A percentile compares a stretch with the other conserved stretches of the same genome.
These are phyloP conservation scores for Malassezia obtusa DNA, from an alignment of 1,284 basidiomycete genomes.

Conservation along the genomic window DNA sequence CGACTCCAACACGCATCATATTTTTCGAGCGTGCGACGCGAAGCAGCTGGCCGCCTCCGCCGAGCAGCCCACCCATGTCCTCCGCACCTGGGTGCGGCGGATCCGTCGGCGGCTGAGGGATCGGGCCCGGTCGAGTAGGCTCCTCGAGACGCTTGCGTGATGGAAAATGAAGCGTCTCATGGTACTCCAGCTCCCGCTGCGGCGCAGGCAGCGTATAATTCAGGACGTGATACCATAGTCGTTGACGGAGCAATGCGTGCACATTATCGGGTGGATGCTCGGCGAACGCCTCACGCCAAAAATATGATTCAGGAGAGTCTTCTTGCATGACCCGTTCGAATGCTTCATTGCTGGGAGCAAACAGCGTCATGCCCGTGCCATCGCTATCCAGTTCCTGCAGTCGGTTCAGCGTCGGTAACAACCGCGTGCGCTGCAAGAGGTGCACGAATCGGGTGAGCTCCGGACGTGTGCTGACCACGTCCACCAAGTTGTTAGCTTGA, in stretches of 20 bases:
- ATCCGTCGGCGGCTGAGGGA: constrained; percentile 25
- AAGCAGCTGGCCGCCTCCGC: constrained; percentile 70
- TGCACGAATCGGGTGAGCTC: constrained; percentile 70
- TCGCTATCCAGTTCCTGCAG: constrained; percentile 51
- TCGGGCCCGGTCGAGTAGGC: constrained; percentile 43
- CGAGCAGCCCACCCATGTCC: constrained; percentile 60
- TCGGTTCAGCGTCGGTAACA: constrained; percentile 81
- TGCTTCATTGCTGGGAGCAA: constrained; percentile 75
- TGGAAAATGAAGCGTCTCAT: constrained; percentile 51
- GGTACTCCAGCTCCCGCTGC: constrained; percentile 9
- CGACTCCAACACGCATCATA: constrained; percentile 26
- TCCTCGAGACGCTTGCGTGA: constrained; percentile 76
- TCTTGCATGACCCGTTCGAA: constrained; percentile 10
- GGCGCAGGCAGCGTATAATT: constrained; percentile 61
- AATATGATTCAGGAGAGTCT: not conserved
- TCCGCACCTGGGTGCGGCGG: constrained; percentile 35
- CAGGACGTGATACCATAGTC: constrained; percentile 86
- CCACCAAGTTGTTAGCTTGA: constrained; percentile 58
- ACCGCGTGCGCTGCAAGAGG: constrained; percentile 72
- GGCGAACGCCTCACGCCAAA: constrained; percentile 7
- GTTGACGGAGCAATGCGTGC: constrained; percentile 70
- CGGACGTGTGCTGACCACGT: constrained; percentile 63
- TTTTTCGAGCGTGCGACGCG: constrained; percentile 46
- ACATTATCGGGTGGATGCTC: constrained; percentile 56
- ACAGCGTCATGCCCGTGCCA: constrained; percentile 65